A percentile compares a stretch with the other conserved stretches of the same genome.
Evolutionary conservation across 495 filamentous ascomycete species (phyloP).

Genomic region (Aspergillus asperescens): DNA sequence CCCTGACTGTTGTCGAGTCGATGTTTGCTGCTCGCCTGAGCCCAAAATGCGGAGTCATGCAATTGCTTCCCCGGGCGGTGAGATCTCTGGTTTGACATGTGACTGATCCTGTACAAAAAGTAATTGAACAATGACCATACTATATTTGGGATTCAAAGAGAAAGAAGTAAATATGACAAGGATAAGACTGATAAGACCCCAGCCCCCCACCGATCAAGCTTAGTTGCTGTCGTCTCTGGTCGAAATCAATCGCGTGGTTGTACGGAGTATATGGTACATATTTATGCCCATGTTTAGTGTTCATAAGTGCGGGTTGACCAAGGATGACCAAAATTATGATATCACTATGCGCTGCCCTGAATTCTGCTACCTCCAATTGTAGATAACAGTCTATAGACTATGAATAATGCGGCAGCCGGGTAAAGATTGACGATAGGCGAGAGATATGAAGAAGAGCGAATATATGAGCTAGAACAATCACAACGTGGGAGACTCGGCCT

Average conservation of each 20-base stretch:
- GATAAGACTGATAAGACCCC: too few species aligned
- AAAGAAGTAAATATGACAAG: too few species aligned
- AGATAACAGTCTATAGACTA: too few species aligned
- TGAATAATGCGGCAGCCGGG: too few species aligned
- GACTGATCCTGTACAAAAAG: neutral
- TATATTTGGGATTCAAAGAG: too few species aligned
- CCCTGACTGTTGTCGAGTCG: neutral
- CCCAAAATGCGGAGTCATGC: neutral
- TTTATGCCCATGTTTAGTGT: neutral
- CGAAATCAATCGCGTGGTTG: neutral
- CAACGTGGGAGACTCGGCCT: too few species aligned
- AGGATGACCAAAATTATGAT: neutral
- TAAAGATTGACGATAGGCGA: too few species aligned
- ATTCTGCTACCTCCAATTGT: neutral
- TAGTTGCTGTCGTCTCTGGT: too few species aligned
- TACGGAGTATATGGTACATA: too few species aligned
- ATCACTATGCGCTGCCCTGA: neutral
- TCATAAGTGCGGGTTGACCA: neutral
- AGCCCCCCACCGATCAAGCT: too few species aligned
- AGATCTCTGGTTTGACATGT: constrained; percentile 6
- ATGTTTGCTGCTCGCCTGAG: constrained; percentile 9
- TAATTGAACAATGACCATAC: too few species aligned
- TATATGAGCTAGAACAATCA: neutral
- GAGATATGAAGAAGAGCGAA: neutral
- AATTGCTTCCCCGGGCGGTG: constrained; percentile 10